Base-by-base conservation (phyloP, 1,139 yeast species). In the Geotrichum phurueaensis region DNA sequence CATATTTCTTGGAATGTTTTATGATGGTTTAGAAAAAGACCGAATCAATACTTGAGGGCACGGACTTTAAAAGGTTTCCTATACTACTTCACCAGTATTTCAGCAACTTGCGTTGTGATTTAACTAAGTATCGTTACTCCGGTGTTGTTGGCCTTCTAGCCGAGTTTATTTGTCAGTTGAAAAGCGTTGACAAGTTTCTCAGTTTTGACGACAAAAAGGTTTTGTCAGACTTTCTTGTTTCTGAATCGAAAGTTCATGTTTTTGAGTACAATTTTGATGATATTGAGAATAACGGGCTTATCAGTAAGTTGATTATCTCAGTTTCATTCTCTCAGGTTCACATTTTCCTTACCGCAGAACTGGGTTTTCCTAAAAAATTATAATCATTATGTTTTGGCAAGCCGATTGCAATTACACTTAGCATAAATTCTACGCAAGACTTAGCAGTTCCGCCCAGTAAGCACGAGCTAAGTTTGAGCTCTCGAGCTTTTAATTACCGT, bases 331-430 rank as follows among this genome's bases (percentile, higher is more conserved):
- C 73, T 2, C 65, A 68, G 29, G 69, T 70, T 18, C 68, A 70
- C 52, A 66, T 69, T n/a, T 65, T 69, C 9, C 71, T 69, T 54
- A 66, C 66, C 2, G 63, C 69, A 27, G 70, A 69, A 31, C 57
- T 70, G 51, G 49, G 54, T 9, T 56, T 70, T 1, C 72, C 72
- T 2, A 49, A 59, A 3, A 56, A 63, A 36, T 66, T 63, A n/a
- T 48, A 81, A 79, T 57, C 85, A 79, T 64, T 70, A 79, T 10
- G 85, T 88, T n/a, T n/a, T 1, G 95, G 96, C 1, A 85, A 83
- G 57, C 84, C 89, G 0, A 81, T 89, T 25, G 66, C 72, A 0
- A 77, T 80, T 2, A 71, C 69, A 3, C 70, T 89, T 25, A 68
- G 63, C 0, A 73, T 86, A 6, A 71, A 76, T n/a, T 79, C 87